Conservation (phyloP, 2,329 filamentous ascomycete genomes). For the Aureobasidium sp. region DNA sequence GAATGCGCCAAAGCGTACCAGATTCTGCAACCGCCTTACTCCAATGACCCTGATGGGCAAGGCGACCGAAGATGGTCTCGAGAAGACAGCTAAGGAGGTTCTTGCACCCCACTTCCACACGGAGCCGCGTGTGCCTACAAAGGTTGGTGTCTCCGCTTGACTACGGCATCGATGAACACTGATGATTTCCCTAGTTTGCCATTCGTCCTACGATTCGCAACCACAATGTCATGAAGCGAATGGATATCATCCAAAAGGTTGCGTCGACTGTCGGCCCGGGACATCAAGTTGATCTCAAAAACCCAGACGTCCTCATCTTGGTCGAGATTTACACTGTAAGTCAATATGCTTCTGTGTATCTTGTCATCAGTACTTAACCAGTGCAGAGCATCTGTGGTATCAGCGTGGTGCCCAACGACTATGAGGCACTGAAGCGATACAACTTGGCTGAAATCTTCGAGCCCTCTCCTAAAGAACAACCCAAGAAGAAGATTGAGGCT, state of each 20-base stretch:
- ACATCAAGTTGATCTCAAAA: constrained; percentile 70
- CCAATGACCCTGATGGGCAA: constrained; percentile 55
- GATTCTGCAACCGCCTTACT: constrained; percentile 54
- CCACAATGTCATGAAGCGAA: constrained; percentile 61
- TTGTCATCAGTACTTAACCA: not conserved
- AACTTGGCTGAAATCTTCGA: constrained; percentile 70
- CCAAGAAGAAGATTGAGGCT: constrained; percentile 19
- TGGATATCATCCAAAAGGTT: constrained; percentile 63
- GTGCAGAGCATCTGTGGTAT: constrained; percentile 65
- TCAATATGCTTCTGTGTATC: constrained; percentile 9
- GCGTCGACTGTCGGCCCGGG: constrained; percentile 57
- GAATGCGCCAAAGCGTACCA: constrained; percentile 46
- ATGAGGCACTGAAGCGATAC: constrained; percentile 67
- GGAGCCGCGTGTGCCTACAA: constrained; percentile 42
- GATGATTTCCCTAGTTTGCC: constrained; percentile 55
- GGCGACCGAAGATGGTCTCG: constrained; percentile 62
- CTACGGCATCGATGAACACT: not conserved
- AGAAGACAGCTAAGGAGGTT: constrained; percentile 57
- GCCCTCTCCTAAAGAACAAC: constrained; percentile 34
- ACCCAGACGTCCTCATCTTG: constrained; percentile 71
- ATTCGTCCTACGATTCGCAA: constrained; percentile 73
- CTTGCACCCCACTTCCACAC: constrained; percentile 58
- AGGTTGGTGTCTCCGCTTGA: constrained; percentile 35
- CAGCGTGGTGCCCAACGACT: constrained; percentile 69
- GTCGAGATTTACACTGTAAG: constrained; percentile 74